Conservation (phyloP, 2,329 filamentous ascomycete species). For the Arthroderma sp. region DNA sequence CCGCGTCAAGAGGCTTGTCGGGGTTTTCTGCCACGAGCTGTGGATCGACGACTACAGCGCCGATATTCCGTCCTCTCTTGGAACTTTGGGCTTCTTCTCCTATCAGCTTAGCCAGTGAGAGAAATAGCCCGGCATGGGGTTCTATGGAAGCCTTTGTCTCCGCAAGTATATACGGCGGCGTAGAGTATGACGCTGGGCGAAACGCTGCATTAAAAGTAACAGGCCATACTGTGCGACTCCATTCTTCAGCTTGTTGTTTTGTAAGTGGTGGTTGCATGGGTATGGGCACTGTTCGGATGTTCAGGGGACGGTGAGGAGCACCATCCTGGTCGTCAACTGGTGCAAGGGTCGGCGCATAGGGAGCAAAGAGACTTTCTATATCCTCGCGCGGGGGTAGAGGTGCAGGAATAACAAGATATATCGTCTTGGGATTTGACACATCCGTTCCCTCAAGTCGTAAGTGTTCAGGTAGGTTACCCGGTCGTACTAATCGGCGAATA, state of each 20-base stretch:
- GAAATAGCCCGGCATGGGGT: conserved; percentile 25
- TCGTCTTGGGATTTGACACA: conserved; percentile 12
- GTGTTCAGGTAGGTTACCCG: conserved; percentile 21
- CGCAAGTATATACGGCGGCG: conserved; percentile 26
- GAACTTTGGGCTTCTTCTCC: conserved; percentile 25
- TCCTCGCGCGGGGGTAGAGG: conserved; percentile 25
- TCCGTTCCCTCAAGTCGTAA: conserved; percentile 9
- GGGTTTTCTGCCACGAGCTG: conserved; percentile 18
- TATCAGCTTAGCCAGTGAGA: conserved; percentile 27
- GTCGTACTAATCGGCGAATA: conserved; percentile 29
- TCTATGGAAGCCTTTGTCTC: conserved; percentile 23
- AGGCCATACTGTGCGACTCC: conserved; percentile 31
- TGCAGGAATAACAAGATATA: conserved; percentile 30
- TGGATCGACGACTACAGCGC: conserved; percentile 34
- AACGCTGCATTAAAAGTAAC: conserved; percentile 33
- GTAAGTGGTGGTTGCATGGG: conserved; percentile 30
- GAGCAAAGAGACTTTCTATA: conserved; percentile 24
- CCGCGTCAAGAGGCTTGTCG: conserved; percentile 24
- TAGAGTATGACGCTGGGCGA: conserved; percentile 29
- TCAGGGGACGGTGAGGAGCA: not conserved
- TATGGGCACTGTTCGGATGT: conserved; percentile 22
- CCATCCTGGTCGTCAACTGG: not conserved
- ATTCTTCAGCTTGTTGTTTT: conserved; percentile 27
- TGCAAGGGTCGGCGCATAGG: conserved; percentile 19
- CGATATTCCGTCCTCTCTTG: conserved; percentile 27